phyloP scores from a whole-genome alignment of 208 protist genomes.

The Crithidia fasciculata region DNA sequence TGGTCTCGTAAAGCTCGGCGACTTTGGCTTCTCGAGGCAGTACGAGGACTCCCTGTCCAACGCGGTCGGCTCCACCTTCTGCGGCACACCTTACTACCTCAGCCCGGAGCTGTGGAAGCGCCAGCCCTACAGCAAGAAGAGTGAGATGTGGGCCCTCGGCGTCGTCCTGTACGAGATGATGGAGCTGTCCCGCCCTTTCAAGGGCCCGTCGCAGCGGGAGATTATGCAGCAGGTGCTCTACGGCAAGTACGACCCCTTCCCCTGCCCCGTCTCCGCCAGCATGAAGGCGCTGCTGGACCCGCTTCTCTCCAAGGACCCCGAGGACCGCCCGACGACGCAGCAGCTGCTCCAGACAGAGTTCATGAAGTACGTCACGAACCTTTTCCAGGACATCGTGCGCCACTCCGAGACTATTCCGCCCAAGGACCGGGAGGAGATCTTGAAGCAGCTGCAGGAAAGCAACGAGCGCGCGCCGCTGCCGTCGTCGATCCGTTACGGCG shows the following conservation, averaged over 20 bases:
- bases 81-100: conserved; percentile 95
- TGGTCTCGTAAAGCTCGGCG: conserved; percentile 90
- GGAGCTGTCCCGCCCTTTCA: conserved; percentile 87
- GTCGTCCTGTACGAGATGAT: conserved; percentile 90
- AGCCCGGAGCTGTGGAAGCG: conserved; percentile 93
- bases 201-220: conserved; percentile 78
- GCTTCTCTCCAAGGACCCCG: conserved; percentile 72
- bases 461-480: conserved; percentile 46
- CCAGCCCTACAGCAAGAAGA: conserved; percentile 94
- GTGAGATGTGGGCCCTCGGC: conserved; percentile 93
- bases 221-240: conserved; percentile 87
- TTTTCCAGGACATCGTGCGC: conserved; percentile 88
- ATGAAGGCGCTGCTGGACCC: conserved; percentile 77
- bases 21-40: conserved; percentile 90
- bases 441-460: conserved; percentile 67
- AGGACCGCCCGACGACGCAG: conserved; percentile 67
- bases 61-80: conserved; percentile 82
- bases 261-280: conserved; percentile 63
- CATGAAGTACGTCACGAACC: conserved; percentile 90
- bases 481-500: conserved; percentile 60
- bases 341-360: conserved; percentile 85
- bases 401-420: conserved; percentile 77
- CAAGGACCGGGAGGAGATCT: conserved; percentile 68
- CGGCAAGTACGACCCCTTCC: conserved; percentile 80
- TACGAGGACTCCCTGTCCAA: conserved; percentile 84